These are phyloP conservation scores for Boechera retrofracta DNA, from an alignment of 345 rosid species.

Conservation along the genomic window DNA sequence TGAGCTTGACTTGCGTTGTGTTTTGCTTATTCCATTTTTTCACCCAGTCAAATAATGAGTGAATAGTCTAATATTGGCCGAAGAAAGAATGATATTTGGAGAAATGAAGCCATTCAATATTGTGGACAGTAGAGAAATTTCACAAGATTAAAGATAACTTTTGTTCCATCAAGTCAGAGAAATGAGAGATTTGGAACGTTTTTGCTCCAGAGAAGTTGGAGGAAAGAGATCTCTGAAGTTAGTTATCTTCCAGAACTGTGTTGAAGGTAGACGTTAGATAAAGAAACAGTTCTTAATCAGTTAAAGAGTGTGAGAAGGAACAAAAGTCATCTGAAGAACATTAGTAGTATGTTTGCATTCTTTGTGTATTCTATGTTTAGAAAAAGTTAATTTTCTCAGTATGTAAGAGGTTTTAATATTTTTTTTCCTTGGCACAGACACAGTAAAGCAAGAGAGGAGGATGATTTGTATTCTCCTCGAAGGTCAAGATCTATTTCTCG, in stretches of 20 bases:
- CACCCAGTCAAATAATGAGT: conserved; percentile 53
- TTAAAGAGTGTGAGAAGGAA: conserved; percentile 40
- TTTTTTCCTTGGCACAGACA: conserved; percentile 24
- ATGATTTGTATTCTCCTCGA: conserved; percentile 50
- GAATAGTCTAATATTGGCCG: conserved; percentile 69
- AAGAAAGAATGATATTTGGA: conserved; percentile 74
- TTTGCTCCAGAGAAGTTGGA: conserved; percentile 55
- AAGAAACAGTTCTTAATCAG: conserved; percentile 43
- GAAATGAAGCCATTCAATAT: conserved; percentile 72
- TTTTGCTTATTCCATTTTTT: conserved; percentile 76
- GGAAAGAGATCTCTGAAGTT: conserved; percentile 63
- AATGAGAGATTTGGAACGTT: conserved; percentile 59
- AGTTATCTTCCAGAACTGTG: conserved; percentile 53
- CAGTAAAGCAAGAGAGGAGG: conserved; percentile 50
- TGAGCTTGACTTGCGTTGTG: conserved; percentile 59
- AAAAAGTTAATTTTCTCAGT: background rate
- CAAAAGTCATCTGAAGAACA: conserved; percentile 22
- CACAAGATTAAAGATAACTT: conserved; percentile 13
- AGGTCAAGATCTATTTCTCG: conserved; percentile 62
- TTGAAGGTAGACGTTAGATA: conserved; percentile 64
- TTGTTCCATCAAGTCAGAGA: conserved; percentile 29
- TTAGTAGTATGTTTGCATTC: conserved; percentile 8
- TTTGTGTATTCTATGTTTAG: conserved; percentile 10
- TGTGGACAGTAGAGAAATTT: conserved; percentile 65
- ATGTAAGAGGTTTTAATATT: conserved; percentile 23